A percentile compares a stretch with the other conserved stretches of the same genome.
Evolutionary conservation across 2,329 filamentous ascomycete species (phyloP).

Genomic region (Aureobasidium vineae): DNA sequence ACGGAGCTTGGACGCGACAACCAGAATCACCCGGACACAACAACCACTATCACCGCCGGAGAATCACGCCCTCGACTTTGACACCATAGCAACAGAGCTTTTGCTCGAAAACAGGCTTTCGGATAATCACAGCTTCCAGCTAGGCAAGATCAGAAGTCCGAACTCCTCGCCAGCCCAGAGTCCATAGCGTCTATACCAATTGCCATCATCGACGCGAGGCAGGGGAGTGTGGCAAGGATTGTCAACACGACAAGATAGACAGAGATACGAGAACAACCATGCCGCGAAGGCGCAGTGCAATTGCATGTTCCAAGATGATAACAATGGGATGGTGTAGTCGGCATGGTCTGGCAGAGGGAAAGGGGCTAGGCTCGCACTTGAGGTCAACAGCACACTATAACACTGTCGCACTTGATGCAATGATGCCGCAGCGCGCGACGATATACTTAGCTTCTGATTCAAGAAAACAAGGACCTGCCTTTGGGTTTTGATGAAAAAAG

Average conservation of each 20-base stretch:
- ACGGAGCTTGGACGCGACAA: neutral
- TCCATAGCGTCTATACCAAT: neutral
- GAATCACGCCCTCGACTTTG: conserved; percentile 6
- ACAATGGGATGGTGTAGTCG: neutral
- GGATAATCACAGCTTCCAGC: neutral
- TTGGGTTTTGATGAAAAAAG: neutral
- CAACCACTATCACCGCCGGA: neutral
- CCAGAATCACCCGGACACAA: conserved; percentile 2
- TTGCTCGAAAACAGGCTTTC: conserved; percentile 6
- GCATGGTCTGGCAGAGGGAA: neutral
- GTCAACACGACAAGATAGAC: neutral
- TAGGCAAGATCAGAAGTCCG: conserved; percentile 1
- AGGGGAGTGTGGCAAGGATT: neutral
- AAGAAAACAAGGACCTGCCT: neutral
- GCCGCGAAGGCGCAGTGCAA: neutral
- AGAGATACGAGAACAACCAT: neutral
- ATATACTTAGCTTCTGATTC: neutral
- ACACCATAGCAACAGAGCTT: conserved; percentile 15
- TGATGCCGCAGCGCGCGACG: neutral
- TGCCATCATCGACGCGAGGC: neutral
- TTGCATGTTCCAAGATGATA: neutral
- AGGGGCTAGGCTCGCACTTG: neutral
- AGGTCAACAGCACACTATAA: neutral
- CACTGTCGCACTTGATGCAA: neutral
- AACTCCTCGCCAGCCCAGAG: neutral